Conservation (phyloP, 2,329 filamentous ascomycete species). For the Alternaria hordeiaustralica region DNA sequence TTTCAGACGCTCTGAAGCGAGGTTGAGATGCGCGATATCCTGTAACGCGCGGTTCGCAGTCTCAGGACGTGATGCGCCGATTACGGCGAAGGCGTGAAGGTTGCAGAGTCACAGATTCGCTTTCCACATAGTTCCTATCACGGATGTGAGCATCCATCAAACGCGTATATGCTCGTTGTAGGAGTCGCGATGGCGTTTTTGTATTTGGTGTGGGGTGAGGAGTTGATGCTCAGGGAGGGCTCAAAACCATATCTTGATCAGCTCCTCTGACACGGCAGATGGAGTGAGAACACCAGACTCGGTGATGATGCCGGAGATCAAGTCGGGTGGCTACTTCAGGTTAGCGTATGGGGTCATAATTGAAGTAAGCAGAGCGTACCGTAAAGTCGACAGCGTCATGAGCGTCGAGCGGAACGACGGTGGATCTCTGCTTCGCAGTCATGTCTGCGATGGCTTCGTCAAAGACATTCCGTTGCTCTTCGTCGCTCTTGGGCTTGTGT, state of each 20-base stretch:
- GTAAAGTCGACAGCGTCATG: slow-evolving; percentile 73
- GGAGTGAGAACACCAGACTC: slow-evolving; percentile 76
- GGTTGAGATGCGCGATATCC: slow-evolving; percentile 8
- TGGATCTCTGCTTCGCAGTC: slow-evolving; percentile 23
- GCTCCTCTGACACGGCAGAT: slow-evolving; percentile 72
- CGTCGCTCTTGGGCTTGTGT: slow-evolving; percentile 9
- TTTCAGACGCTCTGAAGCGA: slow-evolving; percentile 5
- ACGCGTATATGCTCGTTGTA: not conserved
- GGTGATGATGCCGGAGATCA: slow-evolving; percentile 77
- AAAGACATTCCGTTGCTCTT: slow-evolving; percentile 51
- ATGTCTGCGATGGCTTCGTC: slow-evolving; percentile 49
- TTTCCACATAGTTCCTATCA: slow-evolving; percentile 13
- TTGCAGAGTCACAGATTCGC: slow-evolving; percentile 10
- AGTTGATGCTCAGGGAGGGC: slow-evolving; percentile 20
- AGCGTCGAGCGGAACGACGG: slow-evolving; percentile 29
- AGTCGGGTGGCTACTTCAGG: slow-evolving; percentile 64
- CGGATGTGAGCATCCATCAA: slow-evolving; percentile 14
- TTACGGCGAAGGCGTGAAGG: slow-evolving; percentile 10
- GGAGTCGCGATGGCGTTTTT: not conserved
- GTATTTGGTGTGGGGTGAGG: slow-evolving; percentile 8
- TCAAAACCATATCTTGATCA: slow-evolving; percentile 68
- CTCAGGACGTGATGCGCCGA: slow-evolving; percentile 16
- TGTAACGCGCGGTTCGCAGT: slow-evolving; percentile 7
- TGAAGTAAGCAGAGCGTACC: slow-evolving; percentile 50
- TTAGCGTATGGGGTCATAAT: slow-evolving; percentile 1